These are phyloP conservation scores for Blastobotrys aristatus DNA, from an alignment of 1,139 yeast genomes.

Conservation along the genomic window DNA sequence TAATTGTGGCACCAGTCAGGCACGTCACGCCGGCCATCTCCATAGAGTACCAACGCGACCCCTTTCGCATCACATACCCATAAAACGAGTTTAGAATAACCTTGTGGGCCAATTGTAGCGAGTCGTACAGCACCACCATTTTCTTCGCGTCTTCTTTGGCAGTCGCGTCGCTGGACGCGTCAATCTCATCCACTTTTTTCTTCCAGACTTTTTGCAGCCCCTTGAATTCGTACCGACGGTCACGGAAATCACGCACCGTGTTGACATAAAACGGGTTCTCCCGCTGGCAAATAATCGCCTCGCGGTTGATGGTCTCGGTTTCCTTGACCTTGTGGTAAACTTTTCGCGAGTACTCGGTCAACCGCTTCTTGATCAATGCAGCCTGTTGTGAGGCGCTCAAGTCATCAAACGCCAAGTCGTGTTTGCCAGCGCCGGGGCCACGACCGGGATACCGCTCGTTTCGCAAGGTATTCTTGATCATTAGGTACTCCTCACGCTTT, in stretches of 20 bases:
- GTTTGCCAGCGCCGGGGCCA: conserved; percentile 33
- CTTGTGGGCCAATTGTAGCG: conserved; percentile 93
- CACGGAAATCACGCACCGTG: conserved; percentile 92
- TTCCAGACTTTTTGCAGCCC: conserved; percentile 95
- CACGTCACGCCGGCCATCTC: conserved; percentile 99
- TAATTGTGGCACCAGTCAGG: conserved; percentile 94
- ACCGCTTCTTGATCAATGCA: conserved; percentile 62
- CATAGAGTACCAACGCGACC: conserved; percentile 98
- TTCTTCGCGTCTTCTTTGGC: conserved; percentile 81
- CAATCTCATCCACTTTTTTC: conserved; percentile 59
- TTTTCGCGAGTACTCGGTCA: conserved; percentile 81
- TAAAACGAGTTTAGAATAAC: conserved; percentile 95
- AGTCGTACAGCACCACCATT: conserved; percentile 91
- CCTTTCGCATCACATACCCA: conserved; percentile 98
- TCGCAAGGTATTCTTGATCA: conserved; percentile 80
- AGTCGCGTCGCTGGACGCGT: conserved; percentile 55
- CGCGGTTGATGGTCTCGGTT: conserved; percentile 81
- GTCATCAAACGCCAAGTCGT: conserved; percentile 55
- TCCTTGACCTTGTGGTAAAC: conserved; percentile 77
- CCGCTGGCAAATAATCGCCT: conserved; percentile 93
- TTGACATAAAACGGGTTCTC: conserved; percentile 96
- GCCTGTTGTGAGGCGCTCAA: conserved; percentile 77
- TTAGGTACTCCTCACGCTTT: conserved; percentile 81
- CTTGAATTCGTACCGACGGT: conserved; percentile 93
- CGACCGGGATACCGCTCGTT: conserved; percentile 63